phyloP scores from a whole-genome alignment of 768 basidiomycete species.

The Serendipita vermifera region DNA sequence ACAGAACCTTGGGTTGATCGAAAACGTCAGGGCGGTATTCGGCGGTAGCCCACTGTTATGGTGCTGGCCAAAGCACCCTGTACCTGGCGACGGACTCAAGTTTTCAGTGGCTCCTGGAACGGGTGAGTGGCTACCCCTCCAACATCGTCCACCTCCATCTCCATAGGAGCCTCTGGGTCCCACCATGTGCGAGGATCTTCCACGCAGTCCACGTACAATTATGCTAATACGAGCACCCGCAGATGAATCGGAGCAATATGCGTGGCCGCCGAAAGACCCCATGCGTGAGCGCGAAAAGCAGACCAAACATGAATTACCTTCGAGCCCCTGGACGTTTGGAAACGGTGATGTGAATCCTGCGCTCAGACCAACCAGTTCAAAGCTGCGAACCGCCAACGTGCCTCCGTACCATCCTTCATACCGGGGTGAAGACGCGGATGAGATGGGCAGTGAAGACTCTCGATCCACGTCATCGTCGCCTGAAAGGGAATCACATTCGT shows the following conservation, averaged over 20 bases:
- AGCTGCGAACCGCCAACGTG: constrained; percentile 30
- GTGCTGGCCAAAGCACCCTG: constrained; percentile 63
- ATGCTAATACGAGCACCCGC: constrained; percentile 9
- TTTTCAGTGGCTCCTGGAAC: constrained; percentile 58
- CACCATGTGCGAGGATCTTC: background rate
- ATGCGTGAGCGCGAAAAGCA: constrained; percentile 17
- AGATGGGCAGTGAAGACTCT: constrained; percentile 24
- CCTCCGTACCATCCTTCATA: constrained; percentile 75
- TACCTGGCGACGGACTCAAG: constrained; percentile 56
- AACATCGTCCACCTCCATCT: constrained; percentile 11
- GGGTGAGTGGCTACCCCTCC: constrained; percentile 50
- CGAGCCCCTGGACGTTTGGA: constrained; percentile 79
- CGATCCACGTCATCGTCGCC: constrained; percentile 14
- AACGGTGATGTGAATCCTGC: constrained; percentile 63
- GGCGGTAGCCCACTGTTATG: constrained; percentile 65
- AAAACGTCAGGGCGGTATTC: constrained; percentile 66
- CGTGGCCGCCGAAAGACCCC: constrained; percentile 72
- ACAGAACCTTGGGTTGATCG: constrained; percentile 64
- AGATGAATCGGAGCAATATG: constrained; percentile 28
- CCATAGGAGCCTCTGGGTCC: background rate
- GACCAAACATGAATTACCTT: constrained; percentile 34
- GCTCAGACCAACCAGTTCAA: constrained; percentile 49
- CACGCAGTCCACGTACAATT: background rate
- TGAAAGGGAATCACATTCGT: constrained; percentile 15
- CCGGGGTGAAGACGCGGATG: constrained; percentile 22